A percentile compares a stretch with the other conserved stretches of the same genome.
phyloP scores from a whole-genome alignment of 2,329 filamentous ascomycete species.

The Botrytis sinoallii region DNA sequence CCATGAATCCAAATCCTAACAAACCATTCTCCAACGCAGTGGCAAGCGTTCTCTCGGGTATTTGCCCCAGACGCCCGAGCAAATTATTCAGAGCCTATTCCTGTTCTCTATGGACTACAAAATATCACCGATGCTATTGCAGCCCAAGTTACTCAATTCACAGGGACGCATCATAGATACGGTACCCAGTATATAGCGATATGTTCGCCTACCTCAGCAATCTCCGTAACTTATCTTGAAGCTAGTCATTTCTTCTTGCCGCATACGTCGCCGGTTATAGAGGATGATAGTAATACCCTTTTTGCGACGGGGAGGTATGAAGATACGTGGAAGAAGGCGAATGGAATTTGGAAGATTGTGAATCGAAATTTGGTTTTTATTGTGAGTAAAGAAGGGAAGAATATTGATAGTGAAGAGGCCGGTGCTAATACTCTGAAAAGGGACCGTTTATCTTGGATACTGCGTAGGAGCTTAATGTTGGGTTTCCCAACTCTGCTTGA shows the following conservation, averaged over 20 bases:
- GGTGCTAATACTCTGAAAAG: background rate
- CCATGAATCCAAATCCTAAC: background rate
- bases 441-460: background rate
- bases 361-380: background rate
- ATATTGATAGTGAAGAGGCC: too few relatives aligned
- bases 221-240: background rate
- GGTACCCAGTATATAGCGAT: background rate
- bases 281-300: background rate
- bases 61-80: background rate
- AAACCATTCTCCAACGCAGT: background rate
- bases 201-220: background rate
- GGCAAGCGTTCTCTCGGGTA: background rate
- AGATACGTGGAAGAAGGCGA: background rate
- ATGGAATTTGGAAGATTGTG: background rate
- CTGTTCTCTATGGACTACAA: background rate
- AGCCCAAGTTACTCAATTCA: background rate
- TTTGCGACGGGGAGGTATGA: background rate
- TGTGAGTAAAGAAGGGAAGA: background rate
- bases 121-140: background rate
- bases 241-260: background rate
- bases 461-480: background rate
- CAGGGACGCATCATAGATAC: background rate
- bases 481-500: background rate
- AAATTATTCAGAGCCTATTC: background rate
- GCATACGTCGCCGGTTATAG: background rate